phyloP scores from a whole-genome alignment of 176 grass and related monocot genomes.

The Eremochloa ophiuroides region DNA sequence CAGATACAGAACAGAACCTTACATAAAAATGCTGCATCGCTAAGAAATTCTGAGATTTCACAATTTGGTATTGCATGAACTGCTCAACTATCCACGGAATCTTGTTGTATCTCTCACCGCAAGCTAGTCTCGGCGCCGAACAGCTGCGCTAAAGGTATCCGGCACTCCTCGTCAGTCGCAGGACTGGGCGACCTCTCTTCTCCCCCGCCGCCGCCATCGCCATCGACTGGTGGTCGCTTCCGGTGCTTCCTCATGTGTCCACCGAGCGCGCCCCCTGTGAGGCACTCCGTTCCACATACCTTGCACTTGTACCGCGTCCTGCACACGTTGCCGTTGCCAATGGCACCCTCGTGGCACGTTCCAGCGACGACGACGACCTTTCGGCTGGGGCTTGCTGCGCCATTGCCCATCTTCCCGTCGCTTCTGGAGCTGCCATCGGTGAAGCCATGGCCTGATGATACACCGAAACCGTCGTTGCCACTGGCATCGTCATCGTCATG shows the following conservation, averaged over 20 bases:
- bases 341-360: not conserved
- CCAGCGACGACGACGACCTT: not conserved
- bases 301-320: constrained; percentile 23
- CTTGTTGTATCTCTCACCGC: not conserved
- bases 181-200: not conserved
- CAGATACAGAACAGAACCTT: not conserved
- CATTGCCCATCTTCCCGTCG: not conserved
- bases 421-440: not conserved
- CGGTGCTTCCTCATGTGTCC: constrained; percentile 53
- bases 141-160: not conserved
- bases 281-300: constrained; percentile 22
- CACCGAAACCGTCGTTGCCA: not conserved
- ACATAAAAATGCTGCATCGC: not conserved
- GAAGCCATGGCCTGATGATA: not conserved
- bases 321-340: not conserved
- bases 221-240: not conserved
- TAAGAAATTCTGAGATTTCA: not conserved
- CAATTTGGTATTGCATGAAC: not conserved
- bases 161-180: not conserved
- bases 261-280: constrained; percentile 31
- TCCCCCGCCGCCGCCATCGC: not conserved
- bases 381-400: not conserved
- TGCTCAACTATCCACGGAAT: not conserved
- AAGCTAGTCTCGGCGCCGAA: not conserved
- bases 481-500: not conserved